Evolutionary conservation across 495 filamentous ascomycete genomes (phyloP).

Genomic region (Xylaria sp.): DNA sequence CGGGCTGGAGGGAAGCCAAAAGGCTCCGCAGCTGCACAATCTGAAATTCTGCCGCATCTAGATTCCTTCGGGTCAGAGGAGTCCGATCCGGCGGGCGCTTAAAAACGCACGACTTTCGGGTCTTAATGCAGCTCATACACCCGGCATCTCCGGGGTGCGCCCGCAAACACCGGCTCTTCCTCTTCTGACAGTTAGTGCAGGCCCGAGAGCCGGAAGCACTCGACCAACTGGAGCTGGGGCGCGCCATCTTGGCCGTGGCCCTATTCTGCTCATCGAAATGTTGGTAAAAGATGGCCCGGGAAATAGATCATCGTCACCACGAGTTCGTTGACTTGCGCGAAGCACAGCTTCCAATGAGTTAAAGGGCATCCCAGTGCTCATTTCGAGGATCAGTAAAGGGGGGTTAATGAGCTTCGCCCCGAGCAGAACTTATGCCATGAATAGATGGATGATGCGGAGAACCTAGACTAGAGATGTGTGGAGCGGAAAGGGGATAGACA

Average conservation of each 20-base stretch:
- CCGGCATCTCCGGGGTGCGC: slow-evolving; percentile 42
- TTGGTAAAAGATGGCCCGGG: neutral
- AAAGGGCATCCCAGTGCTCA: neutral
- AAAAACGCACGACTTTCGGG: slow-evolving; percentile 39
- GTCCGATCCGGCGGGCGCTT: slow-evolving; percentile 40
- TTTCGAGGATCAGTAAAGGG: neutral
- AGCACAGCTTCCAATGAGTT: neutral
- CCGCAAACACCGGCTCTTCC: slow-evolving; percentile 15
- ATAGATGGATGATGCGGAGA: neutral
- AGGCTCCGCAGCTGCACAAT: slow-evolving; percentile 40
- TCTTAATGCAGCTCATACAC: slow-evolving; percentile 40
- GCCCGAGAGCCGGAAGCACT: neutral
- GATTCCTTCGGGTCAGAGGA: slow-evolving; percentile 45
- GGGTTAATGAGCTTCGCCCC: neutral
- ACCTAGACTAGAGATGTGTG: neutral
- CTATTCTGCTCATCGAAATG: neutral
- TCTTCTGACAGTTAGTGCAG: slow-evolving; percentile 17
- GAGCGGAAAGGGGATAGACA: neutral
- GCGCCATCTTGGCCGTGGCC: neutral
- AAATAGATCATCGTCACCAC: neutral
- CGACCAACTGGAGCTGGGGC: neutral
- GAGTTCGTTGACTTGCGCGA: neutral
- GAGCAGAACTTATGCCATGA: neutral
- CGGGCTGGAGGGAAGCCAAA: slow-evolving; percentile 40
- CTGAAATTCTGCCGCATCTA: slow-evolving; percentile 42